Percentiles rank a stretch among this genome's conserved stretches.
Conservation (phyloP, 306 rosid species). For the Medicago truncatula region DNA sequence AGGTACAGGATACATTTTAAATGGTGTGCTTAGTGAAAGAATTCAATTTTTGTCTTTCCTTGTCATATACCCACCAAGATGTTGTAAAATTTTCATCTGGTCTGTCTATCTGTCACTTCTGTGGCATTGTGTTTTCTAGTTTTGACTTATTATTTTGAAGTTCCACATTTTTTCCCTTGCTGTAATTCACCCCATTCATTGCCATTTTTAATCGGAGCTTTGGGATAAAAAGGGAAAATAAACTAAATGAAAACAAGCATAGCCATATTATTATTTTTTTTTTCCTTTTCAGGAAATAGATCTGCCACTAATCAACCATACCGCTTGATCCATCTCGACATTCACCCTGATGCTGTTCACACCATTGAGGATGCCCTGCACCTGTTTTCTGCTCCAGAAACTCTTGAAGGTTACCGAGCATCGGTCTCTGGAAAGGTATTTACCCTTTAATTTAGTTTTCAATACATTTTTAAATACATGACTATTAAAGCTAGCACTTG, state of each 20-base stretch:
- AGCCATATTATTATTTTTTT: background rate
- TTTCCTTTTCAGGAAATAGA: slow-evolving; percentile 46
- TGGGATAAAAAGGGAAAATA: background rate
- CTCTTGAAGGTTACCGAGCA: slow-evolving; percentile 88
- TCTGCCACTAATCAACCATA: slow-evolving; percentile 88
- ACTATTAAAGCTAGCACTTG: background rate
- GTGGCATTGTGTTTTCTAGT: slow-evolving; percentile 11
- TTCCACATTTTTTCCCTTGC: background rate
- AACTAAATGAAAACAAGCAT: background rate
- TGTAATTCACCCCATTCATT: background rate
- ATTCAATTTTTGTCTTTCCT: background rate
- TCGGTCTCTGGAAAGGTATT: slow-evolving; percentile 81
- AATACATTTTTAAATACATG: background rate
- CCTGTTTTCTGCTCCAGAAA: slow-evolving; percentile 87
- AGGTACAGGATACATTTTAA: slow-evolving; percentile 52
- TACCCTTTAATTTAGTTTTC: slow-evolving; percentile 1
- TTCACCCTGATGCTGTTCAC: slow-evolving; percentile 70
- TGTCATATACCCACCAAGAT: background rate
- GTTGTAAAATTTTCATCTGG: slow-evolving; percentile 24
- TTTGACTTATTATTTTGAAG: slow-evolving; percentile 17
- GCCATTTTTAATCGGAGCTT: background rate
- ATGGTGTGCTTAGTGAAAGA: slow-evolving; percentile 7
- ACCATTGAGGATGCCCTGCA: slow-evolving; percentile 87
- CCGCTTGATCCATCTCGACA: slow-evolving; percentile 91
- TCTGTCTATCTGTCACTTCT: background rate